A percentile compares a stretch with the other conserved stretches of the same genome.
phyloP scores from a whole-genome alignment of 129 eudicot genomes.

The Heracleum sosnowskyi region DNA sequence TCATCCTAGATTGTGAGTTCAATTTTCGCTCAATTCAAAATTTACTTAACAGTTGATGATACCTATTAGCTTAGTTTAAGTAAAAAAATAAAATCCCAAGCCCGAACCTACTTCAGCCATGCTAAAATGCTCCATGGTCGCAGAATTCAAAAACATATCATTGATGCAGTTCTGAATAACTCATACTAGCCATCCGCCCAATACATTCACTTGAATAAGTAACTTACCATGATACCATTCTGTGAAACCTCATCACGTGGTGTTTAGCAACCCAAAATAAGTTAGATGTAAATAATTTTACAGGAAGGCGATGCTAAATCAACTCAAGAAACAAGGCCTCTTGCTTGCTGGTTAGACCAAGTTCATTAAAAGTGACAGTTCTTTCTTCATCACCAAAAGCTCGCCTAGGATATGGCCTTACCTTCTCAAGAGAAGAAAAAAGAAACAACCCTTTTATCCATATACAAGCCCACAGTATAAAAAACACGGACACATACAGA shows the following conservation, averaged over 20 bases:
- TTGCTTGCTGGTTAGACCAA: constrained; percentile 70
- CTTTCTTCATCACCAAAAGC: constrained; percentile 57
- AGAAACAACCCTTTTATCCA: neutral
- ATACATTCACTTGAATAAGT: constrained; percentile 9
- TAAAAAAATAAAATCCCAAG: no score
- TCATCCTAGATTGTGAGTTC: no score
- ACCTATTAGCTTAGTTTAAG: no score
- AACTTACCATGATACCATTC: constrained; percentile 18
- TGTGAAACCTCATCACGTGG: constrained; percentile 18
- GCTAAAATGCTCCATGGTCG: no score
- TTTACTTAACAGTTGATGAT: no score
- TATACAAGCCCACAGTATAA: neutral
- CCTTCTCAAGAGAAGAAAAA: constrained; percentile 31
- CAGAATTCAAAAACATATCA: no score
- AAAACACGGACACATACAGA: no score
- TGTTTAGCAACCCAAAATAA: neutral
- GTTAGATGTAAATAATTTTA: constrained; percentile 1
- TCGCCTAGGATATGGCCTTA: constrained; percentile 69
- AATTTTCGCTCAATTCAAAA: no score
- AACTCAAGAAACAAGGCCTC: constrained; percentile 72
- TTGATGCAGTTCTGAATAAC: neutral
- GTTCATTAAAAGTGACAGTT: constrained; percentile 39
- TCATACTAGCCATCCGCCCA: neutral
- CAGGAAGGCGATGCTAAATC: constrained; percentile 18
- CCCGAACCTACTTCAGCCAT: no score